These are phyloP conservation scores for Isatis tinctoria DNA, from an alignment of 345 rosid genomes.

Conservation along the genomic window DNA sequence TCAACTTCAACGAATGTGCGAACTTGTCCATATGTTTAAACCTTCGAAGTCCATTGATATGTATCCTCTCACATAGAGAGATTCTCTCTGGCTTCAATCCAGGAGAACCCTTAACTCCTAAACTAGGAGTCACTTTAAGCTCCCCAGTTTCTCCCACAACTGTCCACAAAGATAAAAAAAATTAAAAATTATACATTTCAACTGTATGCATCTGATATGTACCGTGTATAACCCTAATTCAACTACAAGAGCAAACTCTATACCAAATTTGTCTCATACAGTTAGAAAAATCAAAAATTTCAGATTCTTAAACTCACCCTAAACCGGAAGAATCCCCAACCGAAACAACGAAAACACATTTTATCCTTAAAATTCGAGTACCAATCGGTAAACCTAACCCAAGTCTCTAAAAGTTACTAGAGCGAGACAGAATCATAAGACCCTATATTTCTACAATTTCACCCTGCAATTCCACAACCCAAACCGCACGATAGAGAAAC, in stretches of 20 bases:
- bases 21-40: slow-evolving; percentile 50
- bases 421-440: slow-evolving; percentile 5
- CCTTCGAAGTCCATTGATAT: slow-evolving; percentile 61
- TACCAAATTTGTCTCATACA: not conserved
- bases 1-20: slow-evolving; percentile 63
- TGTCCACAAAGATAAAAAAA: slow-evolving; percentile 19
- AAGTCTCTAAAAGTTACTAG: not conserved
- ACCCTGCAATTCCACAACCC: not conserved
- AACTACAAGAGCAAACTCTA: not conserved
- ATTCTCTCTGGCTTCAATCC: slow-evolving; percentile 56
- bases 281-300: not conserved
- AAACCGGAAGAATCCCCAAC: not conserved
- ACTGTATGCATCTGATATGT: not conserved
- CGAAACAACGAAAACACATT: not conserved
- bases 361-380: not conserved
- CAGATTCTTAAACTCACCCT: not conserved
- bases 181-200: not conserved
- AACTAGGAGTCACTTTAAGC: slow-evolving; percentile 46
- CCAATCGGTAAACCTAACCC: not conserved
- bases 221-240: not conserved
- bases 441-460: slow-evolving; percentile 34
- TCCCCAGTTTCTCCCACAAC: slow-evolving; percentile 48
- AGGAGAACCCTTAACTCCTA: slow-evolving; percentile 59
- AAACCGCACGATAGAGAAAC: not conserved
- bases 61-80: slow-evolving; percentile 66